Conservation (phyloP, 2,329 filamentous ascomycete species). For the Fusarium metavorans region DNA sequence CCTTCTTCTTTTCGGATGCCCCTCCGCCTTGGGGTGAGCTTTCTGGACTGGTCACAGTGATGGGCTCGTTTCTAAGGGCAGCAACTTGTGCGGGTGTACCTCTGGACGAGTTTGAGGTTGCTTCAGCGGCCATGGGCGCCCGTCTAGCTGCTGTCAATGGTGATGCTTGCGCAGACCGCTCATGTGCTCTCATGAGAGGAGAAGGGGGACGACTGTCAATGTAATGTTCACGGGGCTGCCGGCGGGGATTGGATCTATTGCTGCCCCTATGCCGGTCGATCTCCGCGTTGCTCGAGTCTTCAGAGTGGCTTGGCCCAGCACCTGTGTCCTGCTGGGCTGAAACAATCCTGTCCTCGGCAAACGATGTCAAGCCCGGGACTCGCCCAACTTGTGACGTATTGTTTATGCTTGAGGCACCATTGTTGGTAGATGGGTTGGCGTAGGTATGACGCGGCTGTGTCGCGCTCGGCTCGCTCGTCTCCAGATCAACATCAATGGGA, state of each 20-base stretch:
- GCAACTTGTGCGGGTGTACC: conserved; percentile 64
- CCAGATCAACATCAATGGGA: conserved; percentile 12
- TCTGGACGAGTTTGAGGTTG: conserved; percentile 33
- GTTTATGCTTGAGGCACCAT: conserved; percentile 16
- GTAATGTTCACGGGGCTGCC: conserved; percentile 40
- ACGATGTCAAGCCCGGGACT: conserved; percentile 50
- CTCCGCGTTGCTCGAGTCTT: conserved; percentile 53
- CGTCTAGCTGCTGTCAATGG: conserved; percentile 63
- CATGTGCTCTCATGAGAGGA: conserved; percentile 78
- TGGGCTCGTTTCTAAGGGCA: conserved; percentile 65
- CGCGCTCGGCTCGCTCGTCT: conserved; percentile 13
- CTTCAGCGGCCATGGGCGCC: conserved; percentile 25
- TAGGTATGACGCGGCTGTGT: conserved; percentile 20
- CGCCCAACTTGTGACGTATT: conserved; percentile 29
- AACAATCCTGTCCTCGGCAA: conserved; percentile 30
- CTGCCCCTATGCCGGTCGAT: conserved; percentile 27
- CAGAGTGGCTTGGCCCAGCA: conserved; percentile 56
- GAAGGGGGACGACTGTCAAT: conserved; percentile 58
- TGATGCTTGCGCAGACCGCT: conserved; percentile 78
- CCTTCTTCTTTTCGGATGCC: conserved; percentile 61
- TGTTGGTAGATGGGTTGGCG: conserved; percentile 11
- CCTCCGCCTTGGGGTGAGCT: conserved; percentile 68
- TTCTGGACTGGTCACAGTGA: conserved; percentile 67
- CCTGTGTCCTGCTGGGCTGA: conserved; percentile 49
- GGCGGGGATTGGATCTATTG: conserved; percentile 24